Conservation (phyloP, 164 flowering plant genomes). For the Aristolochia californica region DNA sequence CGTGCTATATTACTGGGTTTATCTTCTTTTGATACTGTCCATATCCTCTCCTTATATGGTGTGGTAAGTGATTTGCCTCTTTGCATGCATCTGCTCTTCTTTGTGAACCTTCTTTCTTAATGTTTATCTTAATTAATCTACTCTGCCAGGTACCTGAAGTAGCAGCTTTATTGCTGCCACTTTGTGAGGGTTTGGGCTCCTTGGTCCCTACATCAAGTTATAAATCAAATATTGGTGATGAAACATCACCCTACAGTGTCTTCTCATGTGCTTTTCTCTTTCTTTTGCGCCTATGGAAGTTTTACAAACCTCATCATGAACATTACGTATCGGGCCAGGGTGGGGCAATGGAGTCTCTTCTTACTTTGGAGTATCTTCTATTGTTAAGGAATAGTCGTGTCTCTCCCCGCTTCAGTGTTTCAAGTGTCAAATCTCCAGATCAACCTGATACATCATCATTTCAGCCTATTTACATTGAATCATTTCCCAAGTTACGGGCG, state of each 20-base stretch:
- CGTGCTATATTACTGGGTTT: constrained; percentile 54
- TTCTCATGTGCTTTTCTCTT: constrained; percentile 82
- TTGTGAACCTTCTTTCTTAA: background rate
- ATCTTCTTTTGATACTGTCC: constrained; percentile 62
- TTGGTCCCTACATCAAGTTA: constrained; percentile 34
- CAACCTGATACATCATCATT: constrained; percentile 18
- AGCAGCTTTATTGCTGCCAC: constrained; percentile 78
- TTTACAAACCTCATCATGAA: constrained; percentile 73
- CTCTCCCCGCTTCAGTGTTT: constrained; percentile 17
- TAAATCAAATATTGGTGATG: constrained; percentile 33
- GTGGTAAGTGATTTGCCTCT: constrained; percentile 42
- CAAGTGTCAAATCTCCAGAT: constrained; percentile 8
- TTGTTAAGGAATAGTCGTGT: constrained; percentile 46
- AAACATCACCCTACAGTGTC: constrained; percentile 46
- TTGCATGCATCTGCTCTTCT: background rate
- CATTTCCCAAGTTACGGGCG: constrained; percentile 62
- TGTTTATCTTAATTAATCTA: background rate
- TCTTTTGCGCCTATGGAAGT: constrained; percentile 84
- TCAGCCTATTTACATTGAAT: constrained; percentile 57
- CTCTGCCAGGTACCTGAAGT: constrained; percentile 65
- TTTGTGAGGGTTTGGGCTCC: constrained; percentile 90
- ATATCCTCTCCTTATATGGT: constrained; percentile 81
- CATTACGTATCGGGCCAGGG: constrained; percentile 32
- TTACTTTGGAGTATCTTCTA: constrained; percentile 67
- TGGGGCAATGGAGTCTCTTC: constrained; percentile 34